Conservation (phyloP, 192 early-diverging fungal genomes). For the Rhizophagus sp. region DNA sequence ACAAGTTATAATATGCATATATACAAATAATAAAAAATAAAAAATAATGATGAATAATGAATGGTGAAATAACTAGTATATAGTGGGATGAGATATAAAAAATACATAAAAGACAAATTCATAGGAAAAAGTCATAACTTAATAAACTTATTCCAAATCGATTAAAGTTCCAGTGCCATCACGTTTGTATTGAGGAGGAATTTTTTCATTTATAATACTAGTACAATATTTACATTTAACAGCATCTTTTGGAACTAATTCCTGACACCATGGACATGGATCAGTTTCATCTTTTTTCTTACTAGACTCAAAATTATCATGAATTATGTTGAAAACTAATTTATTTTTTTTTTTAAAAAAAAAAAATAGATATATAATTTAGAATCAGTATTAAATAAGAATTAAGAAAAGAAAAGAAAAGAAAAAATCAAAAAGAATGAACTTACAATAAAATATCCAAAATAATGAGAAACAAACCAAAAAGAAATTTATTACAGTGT, state of each 20-base stretch:
- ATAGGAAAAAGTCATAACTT: no score
- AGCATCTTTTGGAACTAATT: conserved; percentile 38
- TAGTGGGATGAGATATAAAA: no score
- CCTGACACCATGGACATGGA: conserved; percentile 43
- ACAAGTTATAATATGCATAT: no score
- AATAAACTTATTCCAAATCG: not conserved
- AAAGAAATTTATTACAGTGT: conserved; percentile 37
- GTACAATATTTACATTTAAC: conserved; percentile 48
- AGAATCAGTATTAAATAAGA: not conserved
- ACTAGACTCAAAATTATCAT: not conserved
- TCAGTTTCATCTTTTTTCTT: not conserved
- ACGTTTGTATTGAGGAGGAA: conserved; percentile 27
- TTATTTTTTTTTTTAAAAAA: not conserved
- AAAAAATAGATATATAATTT: not conserved
- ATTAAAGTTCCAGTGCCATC: not conserved
- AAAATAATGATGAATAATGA: no score
- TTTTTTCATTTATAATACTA: conserved; percentile 46
- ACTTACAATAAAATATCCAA: conserved; percentile 33
- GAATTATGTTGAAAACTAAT: not conserved
- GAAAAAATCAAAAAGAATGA: not conserved
- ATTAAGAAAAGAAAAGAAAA: no score
- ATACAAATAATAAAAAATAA: no score
- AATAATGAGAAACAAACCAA: conserved; percentile 39
- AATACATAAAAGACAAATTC: no score
- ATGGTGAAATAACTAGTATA: no score